phyloP scores from a whole-genome alignment of 2,329 filamentous ascomycete species.

The Dactylellina leptospora region DNA sequence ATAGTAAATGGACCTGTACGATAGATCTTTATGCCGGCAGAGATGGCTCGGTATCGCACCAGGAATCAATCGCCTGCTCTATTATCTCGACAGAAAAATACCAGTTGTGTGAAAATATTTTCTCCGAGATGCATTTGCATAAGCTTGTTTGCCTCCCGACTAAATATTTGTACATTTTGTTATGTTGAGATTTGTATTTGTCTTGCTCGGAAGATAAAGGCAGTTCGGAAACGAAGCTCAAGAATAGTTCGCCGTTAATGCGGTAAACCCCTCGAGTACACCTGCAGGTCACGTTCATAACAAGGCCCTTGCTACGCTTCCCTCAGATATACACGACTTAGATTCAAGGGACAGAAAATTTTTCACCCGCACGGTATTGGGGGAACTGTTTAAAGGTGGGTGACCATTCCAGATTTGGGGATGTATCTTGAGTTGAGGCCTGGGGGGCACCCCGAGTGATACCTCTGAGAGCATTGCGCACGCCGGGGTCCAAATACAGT shows the following conservation, averaged over 20 bases:
- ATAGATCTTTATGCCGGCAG: neutral
- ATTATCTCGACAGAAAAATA: neutral
- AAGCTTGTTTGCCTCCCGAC: slow-evolving; percentile 1
- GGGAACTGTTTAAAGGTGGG: too few relatives aligned
- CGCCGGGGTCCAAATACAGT: too few relatives aligned
- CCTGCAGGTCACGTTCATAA: slow-evolving; percentile 33
- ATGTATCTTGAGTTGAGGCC: too few relatives aligned
- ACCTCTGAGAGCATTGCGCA: too few relatives aligned
- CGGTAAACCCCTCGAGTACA: neutral
- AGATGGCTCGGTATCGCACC: slow-evolving; percentile 5
- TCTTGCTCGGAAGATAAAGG: slow-evolving; percentile 5
- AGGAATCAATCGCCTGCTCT: neutral
- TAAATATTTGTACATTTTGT: neutral
- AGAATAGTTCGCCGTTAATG: slow-evolving; percentile 29
- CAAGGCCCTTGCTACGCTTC: too few relatives aligned
- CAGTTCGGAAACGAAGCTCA: slow-evolving; percentile 17
- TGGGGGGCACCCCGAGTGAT: too few relatives aligned
- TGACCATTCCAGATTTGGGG: too few relatives aligned
- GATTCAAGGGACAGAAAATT: too few relatives aligned
- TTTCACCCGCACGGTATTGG: too few relatives aligned
- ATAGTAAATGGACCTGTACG: neutral
- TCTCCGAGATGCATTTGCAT: slow-evolving; percentile 9
- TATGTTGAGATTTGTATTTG: neutral
- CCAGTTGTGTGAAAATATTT: slow-evolving; percentile 4
- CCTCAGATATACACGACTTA: too few relatives aligned